Evolutionary conservation across 345 rosid genomes (phyloP).

Genomic region (Camelina hispida): DNA sequence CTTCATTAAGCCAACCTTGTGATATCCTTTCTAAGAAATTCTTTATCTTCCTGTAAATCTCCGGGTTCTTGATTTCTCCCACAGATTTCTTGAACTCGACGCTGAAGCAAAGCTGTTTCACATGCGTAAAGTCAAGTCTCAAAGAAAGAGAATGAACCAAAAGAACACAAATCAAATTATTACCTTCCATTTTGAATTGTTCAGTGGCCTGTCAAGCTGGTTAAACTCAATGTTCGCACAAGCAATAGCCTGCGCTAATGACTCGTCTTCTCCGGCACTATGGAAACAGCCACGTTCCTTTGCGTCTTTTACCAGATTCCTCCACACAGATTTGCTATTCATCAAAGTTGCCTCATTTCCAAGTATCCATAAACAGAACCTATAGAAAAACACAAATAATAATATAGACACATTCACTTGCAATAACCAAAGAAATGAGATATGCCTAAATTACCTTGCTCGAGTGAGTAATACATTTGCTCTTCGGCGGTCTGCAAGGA

Average conservation of each 20-base stretch:
- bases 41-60: conserved; percentile 16
- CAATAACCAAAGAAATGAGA: conserved; percentile 8
- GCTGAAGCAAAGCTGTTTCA: conserved; percentile 44
- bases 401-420: not conserved
- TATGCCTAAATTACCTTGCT: conserved; percentile 43
- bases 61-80: conserved; percentile 9
- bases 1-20: conserved; percentile 44
- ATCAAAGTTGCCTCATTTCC: conserved; percentile 52
- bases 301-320: conserved; percentile 45
- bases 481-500: conserved; percentile 42
- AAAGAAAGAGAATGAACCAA: not conserved
- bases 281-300: conserved; percentile 42
- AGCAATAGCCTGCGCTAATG: conserved; percentile 38
- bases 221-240: conserved; percentile 27
- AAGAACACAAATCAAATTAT: conserved; percentile 13
- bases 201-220: conserved; percentile 33
- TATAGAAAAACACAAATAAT: conserved; percentile 5
- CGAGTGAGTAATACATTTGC: conserved; percentile 49
- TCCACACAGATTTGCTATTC: conserved; percentile 50
- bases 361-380: conserved; percentile 54
- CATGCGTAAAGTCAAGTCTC: conserved; percentile 25
- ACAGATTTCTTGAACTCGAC: conserved; percentile 39
- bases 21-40: conserved; percentile 36
- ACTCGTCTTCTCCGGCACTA: conserved; percentile 44
- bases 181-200: conserved; percentile 37